phyloP scores from a whole-genome alignment of 2,329 filamentous ascomycete species.

The Tolypocladium pustulatum region DNA sequence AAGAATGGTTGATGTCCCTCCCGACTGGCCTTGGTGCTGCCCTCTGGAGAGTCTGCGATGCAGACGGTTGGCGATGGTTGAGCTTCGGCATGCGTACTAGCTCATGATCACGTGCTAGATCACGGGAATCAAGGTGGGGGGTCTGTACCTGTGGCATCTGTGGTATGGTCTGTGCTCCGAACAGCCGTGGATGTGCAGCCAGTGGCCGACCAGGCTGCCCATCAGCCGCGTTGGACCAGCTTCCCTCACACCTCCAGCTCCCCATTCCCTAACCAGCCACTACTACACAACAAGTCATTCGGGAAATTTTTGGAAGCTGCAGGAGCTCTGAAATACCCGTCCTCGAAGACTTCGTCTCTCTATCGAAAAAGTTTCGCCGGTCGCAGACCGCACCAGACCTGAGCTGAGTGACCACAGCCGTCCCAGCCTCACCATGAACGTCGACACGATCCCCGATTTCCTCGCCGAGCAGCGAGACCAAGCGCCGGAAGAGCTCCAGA shows the following conservation, averaged over 20 bases:
- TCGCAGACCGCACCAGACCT: background rate
- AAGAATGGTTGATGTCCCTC: constrained; percentile 16
- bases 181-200: constrained; percentile 5
- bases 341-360: background rate
- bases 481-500: constrained; percentile 79
- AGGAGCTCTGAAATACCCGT: background rate
- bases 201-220: constrained; percentile 21
- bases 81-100: background rate
- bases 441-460: constrained; percentile 84
- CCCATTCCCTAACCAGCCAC: background rate
- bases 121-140: constrained; percentile 5
- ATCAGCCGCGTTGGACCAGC: constrained; percentile 23
- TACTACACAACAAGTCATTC: background rate
- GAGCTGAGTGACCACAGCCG: background rate
- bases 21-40: constrained; percentile 18
- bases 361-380: background rate
- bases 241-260: background rate
- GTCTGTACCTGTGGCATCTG: background rate
- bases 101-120: constrained; percentile 6
- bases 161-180: background rate
- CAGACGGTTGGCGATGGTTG: constrained; percentile 10
- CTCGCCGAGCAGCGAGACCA: constrained; percentile 81
- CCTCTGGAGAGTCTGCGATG: constrained; percentile 6
- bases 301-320: background rate
- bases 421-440: constrained; percentile 52